phyloP scores from a whole-genome alignment of 305 asterid genomes.

The Andrographis paniculata region DNA sequence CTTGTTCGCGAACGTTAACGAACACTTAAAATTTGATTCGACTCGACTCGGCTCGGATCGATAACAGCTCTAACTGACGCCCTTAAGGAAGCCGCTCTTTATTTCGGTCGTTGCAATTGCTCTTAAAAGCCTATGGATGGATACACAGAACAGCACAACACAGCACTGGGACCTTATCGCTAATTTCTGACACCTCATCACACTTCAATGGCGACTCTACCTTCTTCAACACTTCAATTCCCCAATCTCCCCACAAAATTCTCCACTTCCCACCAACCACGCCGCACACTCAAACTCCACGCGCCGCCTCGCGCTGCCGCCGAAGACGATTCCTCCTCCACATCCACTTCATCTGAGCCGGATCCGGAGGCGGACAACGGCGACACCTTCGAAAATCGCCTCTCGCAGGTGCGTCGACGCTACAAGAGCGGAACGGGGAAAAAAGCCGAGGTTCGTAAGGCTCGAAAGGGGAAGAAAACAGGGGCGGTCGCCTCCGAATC shows the following conservation, averaged over 20 bases:
- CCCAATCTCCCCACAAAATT: conserved; percentile 34
- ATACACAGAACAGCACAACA: no score
- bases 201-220: conserved; percentile 54
- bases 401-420: conserved; percentile 59
- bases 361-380: no score
- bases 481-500: conserved; percentile 45
- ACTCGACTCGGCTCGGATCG: no score
- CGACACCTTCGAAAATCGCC: conserved; percentile 62
- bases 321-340: conserved; percentile 37
- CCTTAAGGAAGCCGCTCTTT: no score
- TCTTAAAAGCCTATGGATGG: no score
- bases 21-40: no score
- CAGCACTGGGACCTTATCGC: no score
- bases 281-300: conserved; percentile 23
- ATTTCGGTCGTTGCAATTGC: no score
- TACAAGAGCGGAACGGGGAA: conserved; percentile 74
- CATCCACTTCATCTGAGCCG: conserved; percentile 29
- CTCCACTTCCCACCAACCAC: conserved; percentile 25
- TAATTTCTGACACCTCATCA: no score
- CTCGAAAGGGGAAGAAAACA: conserved; percentile 47
- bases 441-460: conserved; percentile 65
- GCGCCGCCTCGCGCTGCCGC: conserved; percentile 54
- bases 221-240: conserved; percentile 50
- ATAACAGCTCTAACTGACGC: no score
- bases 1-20: no score